Evolutionary conservation across 306 rosid genomes (phyloP).

Genomic region (Malus asiatica): DNA sequence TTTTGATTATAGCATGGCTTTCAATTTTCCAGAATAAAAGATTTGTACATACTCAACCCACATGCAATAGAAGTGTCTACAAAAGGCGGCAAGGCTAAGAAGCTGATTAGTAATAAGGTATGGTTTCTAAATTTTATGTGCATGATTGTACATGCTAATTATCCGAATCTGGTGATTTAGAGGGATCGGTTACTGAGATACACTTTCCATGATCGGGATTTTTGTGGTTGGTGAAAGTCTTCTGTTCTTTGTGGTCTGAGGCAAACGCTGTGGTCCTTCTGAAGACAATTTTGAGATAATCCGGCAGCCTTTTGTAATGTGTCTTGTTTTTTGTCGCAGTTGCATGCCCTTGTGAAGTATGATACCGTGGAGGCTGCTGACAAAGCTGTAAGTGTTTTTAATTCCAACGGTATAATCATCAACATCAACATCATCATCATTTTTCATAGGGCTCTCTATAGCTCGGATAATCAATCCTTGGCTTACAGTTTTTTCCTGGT

Average conservation of each 20-base stretch:
- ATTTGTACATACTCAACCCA: constrained; percentile 52
- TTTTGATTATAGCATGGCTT: constrained; percentile 9
- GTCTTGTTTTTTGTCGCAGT: constrained; percentile 26
- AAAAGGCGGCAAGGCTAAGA: constrained; percentile 49
- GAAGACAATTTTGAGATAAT: neutral
- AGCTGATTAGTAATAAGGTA: constrained; percentile 63
- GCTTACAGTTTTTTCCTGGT: constrained; percentile 5
- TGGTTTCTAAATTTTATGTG: neutral
- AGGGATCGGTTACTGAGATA: neutral
- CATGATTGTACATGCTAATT: neutral
- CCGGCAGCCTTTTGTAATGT: neutral
- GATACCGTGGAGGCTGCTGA: constrained; percentile 87
- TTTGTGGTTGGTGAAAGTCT: neutral
- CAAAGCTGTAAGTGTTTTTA: constrained; percentile 80
- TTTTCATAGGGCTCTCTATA: constrained; percentile 5
- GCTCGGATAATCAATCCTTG: constrained; percentile 6
- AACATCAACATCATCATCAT: neutral
- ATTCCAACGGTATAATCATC: neutral
- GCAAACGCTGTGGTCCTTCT: neutral
- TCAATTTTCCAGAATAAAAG: constrained; percentile 56
- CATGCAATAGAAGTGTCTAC: constrained; percentile 37
- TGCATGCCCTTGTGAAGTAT: constrained; percentile 87
- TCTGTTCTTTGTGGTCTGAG: neutral
- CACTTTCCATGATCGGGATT: neutral
- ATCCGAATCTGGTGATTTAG: neutral